Evolutionary conservation across 148 eudicot species (phyloP).

Genomic region (Chenopodium quinoa): DNA sequence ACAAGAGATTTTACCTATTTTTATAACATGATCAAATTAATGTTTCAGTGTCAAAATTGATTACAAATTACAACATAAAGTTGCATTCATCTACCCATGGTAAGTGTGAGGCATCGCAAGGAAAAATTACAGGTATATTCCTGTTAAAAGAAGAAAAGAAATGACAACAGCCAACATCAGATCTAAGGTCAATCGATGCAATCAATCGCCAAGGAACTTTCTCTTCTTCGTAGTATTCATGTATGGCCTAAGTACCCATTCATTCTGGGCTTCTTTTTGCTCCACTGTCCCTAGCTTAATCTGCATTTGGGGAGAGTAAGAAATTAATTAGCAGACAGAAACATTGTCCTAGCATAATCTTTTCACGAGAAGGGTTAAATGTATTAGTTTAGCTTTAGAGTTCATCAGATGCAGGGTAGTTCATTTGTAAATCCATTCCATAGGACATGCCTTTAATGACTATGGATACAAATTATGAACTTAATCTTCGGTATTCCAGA

Average conservation of each 20-base stretch:
- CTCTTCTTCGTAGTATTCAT: conserved; percentile 84
- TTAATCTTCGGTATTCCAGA: background rate
- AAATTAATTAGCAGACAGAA: background rate
- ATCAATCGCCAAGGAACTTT: conserved; percentile 68
- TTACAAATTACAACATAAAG: conserved; percentile 7
- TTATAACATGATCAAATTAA: background rate
- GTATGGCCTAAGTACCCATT: conserved; percentile 82
- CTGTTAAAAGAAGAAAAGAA: background rate
- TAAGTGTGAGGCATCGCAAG: background rate
- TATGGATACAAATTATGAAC: background rate
- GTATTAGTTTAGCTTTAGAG: background rate
- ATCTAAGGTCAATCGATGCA: background rate
- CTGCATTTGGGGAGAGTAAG: conserved; percentile 36
- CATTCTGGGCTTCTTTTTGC: conserved; percentile 77
- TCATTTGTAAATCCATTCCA: background rate
- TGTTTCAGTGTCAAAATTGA: background rate
- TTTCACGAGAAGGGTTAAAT: background rate
- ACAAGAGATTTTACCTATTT: background rate
- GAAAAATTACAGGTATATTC: background rate
- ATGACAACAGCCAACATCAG: background rate
- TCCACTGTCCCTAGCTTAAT: conserved; percentile 87
- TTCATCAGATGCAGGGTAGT: background rate
- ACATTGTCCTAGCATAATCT: background rate
- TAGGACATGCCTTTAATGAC: background rate
- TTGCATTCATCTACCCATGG: background rate